phyloP scores from a whole-genome alignment of 805 yeast genomes.

The Candida morakotiae region DNA sequence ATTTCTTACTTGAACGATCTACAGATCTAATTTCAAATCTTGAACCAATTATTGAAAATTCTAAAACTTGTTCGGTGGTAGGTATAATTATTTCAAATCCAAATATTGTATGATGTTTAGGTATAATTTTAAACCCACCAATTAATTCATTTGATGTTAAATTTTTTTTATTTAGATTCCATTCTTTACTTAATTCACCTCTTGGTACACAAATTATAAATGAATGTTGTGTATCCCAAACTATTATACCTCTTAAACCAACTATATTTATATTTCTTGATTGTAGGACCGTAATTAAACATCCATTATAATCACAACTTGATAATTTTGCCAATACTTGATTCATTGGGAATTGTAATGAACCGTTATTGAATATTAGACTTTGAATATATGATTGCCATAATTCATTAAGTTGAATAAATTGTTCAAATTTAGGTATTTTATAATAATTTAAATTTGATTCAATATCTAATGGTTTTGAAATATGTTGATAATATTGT shows the following conservation, averaged over 20 bases:
- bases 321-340: conserved; percentile 52
- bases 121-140: conserved; percentile 66
- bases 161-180: conserved; percentile 25
- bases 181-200: conserved; percentile 24
- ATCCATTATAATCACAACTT: conserved; percentile 79
- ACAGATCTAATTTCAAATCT: conserved; percentile 70
- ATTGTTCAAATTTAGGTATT: conserved; percentile 45
- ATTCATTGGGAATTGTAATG: conserved; percentile 36
- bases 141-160: conserved; percentile 28
- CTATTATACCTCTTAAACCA: conserved; percentile 69
- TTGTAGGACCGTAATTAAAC: conserved; percentile 54
- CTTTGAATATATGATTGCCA: conserved; percentile 73
- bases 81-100: conserved; percentile 37
- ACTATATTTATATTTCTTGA: conserved; percentile 53
- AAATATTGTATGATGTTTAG: conserved; percentile 67
- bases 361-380: conserved; percentile 6
- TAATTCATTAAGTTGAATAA: conserved; percentile 51
- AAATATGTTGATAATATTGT: conserved; percentile 12
- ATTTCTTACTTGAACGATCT: conserved; percentile 81
- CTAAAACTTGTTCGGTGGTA: conserved; percentile 22
- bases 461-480: conserved; percentile 19
- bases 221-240: conserved; percentile 78
- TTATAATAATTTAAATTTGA: conserved; percentile 20
- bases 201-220: conserved; percentile 59
- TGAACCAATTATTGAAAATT: conserved; percentile 71